A percentile compares a stretch with the other conserved stretches of the same genome.
Conservation (phyloP, 495 filamentous ascomycete species). For the Aspergillus bertholletiae region DNA sequence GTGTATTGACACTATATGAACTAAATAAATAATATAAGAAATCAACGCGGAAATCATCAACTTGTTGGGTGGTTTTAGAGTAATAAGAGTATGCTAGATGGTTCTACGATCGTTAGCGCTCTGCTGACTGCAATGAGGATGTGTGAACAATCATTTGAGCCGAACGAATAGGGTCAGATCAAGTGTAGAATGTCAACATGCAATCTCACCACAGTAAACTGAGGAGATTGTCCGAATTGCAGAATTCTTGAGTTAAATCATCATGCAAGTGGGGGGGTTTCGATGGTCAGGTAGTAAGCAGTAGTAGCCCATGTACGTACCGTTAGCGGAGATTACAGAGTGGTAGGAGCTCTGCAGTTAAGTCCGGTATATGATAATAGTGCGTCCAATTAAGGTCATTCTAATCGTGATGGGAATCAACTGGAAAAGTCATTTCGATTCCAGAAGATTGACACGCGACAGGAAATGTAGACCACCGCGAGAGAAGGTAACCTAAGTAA, state of each 20-base stretch:
- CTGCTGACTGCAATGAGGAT: neutral
- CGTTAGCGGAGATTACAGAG: neutral
- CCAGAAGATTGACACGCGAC: neutral
- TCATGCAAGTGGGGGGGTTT: conserved; percentile 26
- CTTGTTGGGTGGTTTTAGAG: neutral
- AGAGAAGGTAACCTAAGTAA: no score
- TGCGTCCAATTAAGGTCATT: neutral
- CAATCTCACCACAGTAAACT: conserved; percentile 35
- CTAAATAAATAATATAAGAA: neutral
- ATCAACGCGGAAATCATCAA: neutral
- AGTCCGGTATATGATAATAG: neutral
- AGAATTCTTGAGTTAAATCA: conserved; percentile 51
- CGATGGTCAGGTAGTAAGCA: no score
- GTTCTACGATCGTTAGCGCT: conserved; percentile 8
- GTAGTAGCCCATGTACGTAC: no score
- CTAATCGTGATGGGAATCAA: neutral
- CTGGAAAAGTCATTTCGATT: neutral
- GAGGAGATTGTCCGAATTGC: conserved; percentile 54
- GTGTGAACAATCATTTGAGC: conserved; percentile 2
- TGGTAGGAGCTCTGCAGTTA: neutral
- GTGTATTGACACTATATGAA: neutral
- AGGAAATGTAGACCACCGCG: neutral
- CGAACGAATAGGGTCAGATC: conserved; percentile 38
- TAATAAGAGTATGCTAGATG: neutral
- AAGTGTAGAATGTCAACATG: conserved; percentile 56